phyloP scores from a whole-genome alignment of 179 eudicot genomes.

The Spergularia azorica region DNA sequence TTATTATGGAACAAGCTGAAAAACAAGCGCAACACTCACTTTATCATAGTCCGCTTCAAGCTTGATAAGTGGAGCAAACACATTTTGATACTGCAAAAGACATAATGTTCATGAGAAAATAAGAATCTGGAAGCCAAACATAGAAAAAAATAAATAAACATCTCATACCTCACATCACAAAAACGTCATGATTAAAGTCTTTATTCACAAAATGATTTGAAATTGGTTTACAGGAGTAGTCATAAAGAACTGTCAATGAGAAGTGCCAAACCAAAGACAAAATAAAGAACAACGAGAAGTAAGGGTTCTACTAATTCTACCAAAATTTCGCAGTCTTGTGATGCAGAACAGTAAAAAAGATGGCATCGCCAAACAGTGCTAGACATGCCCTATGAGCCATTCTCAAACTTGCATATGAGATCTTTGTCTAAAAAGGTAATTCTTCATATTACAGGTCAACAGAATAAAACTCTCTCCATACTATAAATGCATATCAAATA shows the following conservation, averaged over 20 bases:
- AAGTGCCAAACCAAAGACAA: no score
- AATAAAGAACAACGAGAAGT: background rate
- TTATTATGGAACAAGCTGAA: background rate
- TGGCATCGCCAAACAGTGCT: background rate
- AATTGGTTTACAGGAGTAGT: background rate
- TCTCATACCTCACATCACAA: no score
- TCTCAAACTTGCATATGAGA: background rate
- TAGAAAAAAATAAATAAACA: background rate
- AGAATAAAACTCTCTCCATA: conserved; percentile 83
- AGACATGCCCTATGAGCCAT: background rate
- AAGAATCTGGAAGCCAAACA: background rate
- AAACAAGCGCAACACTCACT: conserved; percentile 41
- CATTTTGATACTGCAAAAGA: conserved; percentile 91
- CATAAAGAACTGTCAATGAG: background rate
- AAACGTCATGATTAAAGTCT: no score
- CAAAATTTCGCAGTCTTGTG: background rate
- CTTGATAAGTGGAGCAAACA: conserved; percentile 96
- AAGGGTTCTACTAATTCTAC: background rate
- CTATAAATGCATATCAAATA: background rate
- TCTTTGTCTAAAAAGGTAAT: conserved; percentile 2
- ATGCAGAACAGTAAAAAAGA: background rate
- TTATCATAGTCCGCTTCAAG: conserved; percentile 99
- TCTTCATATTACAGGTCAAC: conserved; percentile 82
- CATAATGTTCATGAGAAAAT: no score
- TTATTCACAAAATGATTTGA: no score